Conservation (phyloP, 2,329 filamentous ascomycete species). For the Huntiella moniliformis region DNA sequence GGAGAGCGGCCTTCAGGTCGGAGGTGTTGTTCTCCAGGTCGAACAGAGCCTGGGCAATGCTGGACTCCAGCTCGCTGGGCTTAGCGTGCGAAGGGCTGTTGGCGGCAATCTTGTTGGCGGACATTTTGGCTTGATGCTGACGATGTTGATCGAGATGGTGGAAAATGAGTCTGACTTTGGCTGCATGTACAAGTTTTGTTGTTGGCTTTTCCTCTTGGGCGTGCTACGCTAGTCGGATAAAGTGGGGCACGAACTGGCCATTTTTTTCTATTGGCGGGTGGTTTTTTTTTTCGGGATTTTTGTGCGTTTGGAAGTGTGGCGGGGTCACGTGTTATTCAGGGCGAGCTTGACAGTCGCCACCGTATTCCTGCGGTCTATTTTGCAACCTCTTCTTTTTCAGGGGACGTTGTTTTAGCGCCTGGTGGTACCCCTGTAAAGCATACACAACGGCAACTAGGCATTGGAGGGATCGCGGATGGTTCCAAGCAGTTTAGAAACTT, state of each 20-base stretch:
- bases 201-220: neutral
- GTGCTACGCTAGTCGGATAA: neutral
- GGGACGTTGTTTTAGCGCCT: too few relatives aligned
- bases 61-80: conserved; percentile 93
- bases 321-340: neutral
- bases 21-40: conserved; percentile 98
- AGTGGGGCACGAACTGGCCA: conserved; percentile 2
- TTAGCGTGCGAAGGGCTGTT: conserved; percentile 93
- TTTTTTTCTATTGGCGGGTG: too few relatives aligned
- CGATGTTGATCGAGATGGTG: conserved; percentile 13
- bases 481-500: too few relatives aligned
- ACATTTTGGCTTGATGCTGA: conserved; percentile 37
- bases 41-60: conserved; percentile 90
- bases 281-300: neutral
- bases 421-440: too few relatives aligned
- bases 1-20: conserved; percentile 89
- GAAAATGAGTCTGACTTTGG: neutral
- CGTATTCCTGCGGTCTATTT: too few relatives aligned
- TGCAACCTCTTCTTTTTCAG: too few relatives aligned
- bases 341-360: neutral
- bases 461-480: too few relatives aligned
- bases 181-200: neutral
- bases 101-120: conserved; percentile 93
- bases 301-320: neutral
- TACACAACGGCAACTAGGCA: too few relatives aligned